Conservation (phyloP, 331 rosid genomes). For the Quercus tomentella region DNA sequence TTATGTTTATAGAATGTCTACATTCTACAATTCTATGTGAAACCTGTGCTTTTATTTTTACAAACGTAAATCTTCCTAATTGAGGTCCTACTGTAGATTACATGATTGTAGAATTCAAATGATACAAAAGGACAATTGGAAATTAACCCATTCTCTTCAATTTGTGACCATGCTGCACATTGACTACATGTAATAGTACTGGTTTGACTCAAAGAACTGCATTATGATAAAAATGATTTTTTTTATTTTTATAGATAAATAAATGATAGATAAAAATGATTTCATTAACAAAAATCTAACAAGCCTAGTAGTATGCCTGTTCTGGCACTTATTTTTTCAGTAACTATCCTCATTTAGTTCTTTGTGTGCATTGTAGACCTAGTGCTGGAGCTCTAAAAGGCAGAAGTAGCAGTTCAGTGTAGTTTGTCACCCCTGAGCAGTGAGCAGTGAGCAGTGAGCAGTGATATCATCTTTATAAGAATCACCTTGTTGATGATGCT, state of each 20-base stretch:
- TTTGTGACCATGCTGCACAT: no score
- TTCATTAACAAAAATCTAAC: not conserved
- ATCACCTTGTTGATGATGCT: slow-evolving; percentile 15
- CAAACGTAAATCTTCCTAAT: no score
- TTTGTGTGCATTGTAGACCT: slow-evolving; percentile 57
- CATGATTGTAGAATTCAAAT: no score
- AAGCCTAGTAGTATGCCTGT: not conserved
- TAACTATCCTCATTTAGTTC: not conserved
- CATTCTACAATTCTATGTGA: not conserved
- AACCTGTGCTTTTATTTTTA: not conserved
- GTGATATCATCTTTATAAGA: slow-evolving; percentile 26
- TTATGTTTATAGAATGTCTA: not conserved
- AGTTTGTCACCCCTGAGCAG: slow-evolving; percentile 6
- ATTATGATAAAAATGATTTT: no score
- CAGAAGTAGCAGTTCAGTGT: slow-evolving; percentile 25
- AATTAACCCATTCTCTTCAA: no score
- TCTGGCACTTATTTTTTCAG: not conserved
- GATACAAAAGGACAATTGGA: no score
- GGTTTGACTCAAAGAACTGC: no score
- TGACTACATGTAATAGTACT: no score
- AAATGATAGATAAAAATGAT: not conserved
- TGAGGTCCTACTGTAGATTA: no score
- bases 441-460: slow-evolving; percentile 9
- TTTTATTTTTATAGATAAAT: no score
- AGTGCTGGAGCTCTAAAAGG: slow-evolving; percentile 83